Evolutionary conservation across 192 early-diverging fungal species (phyloP).

Genomic region (Blastocladiella britannica): DNA sequence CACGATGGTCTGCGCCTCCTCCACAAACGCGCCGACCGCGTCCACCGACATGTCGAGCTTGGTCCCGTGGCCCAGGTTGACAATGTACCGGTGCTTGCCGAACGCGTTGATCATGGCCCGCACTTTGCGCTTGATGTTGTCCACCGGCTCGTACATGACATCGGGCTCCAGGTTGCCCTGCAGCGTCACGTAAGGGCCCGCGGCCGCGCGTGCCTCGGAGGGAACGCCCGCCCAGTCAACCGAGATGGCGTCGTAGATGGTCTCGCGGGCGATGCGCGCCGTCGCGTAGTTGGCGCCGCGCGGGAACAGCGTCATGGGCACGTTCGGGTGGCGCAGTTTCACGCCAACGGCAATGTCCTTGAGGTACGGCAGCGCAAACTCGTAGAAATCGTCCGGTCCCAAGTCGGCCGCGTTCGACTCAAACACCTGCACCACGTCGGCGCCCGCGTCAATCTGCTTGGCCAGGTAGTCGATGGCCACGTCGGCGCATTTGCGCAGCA

Average conservation of each 20-base stretch:
- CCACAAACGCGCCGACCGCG: slow-evolving; percentile 41
- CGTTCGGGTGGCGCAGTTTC: slow-evolving; percentile 25
- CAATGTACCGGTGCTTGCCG: slow-evolving; percentile 58
- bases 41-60: slow-evolving; percentile 62
- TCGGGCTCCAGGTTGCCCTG: slow-evolving; percentile 95
- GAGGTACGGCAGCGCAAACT: slow-evolving; percentile 79
- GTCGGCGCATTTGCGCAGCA: slow-evolving; percentile 64
- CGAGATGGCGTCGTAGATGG: slow-evolving; percentile 67
- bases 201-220: slow-evolving; percentile 22
- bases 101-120: slow-evolving; percentile 62
- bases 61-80: slow-evolving; percentile 94
- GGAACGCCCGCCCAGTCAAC: slow-evolving; percentile 83
- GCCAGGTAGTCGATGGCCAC: slow-evolving; percentile 67
- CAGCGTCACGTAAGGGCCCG: slow-evolving; percentile 35
- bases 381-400: slow-evolving; percentile 51
- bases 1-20: slow-evolving; percentile 6
- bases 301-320: slow-evolving; percentile 86
- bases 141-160: slow-evolving; percentile 50
- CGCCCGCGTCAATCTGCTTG: slow-evolving; percentile 86
- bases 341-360: slow-evolving; percentile 56
- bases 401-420: slow-evolving; percentile 94
- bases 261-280: slow-evolving; percentile 34
- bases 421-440: slow-evolving; percentile 92
- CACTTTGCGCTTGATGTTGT: slow-evolving; percentile 50
- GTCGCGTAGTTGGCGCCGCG: slow-evolving; percentile 79